phyloP scores from a whole-genome alignment of 352 stramenopile genomes.

The Thraustochytrium sp. region DNA sequence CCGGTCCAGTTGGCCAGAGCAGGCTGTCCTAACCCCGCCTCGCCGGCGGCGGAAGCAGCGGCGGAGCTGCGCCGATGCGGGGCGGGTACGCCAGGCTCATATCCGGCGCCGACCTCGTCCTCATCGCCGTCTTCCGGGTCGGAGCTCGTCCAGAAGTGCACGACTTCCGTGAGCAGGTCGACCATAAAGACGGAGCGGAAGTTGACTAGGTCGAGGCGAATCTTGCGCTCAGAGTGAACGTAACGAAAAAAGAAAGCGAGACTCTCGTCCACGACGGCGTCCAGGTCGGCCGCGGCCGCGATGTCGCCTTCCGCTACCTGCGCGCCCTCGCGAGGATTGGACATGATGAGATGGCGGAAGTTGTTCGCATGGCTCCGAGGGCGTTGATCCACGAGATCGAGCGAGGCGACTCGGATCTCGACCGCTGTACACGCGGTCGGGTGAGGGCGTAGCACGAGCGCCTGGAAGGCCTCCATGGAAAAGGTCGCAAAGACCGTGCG shows the following conservation, averaged over 20 bases:
- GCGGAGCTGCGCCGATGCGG: neutral
- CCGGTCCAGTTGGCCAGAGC: neutral
- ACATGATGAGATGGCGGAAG: neutral
- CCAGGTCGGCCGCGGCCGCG: neutral
- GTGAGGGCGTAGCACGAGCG: neutral
- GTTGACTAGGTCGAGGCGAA: neutral
- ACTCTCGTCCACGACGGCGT: neutral
- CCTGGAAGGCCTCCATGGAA: slow-evolving; percentile 8
- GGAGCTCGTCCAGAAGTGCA: slow-evolving; percentile 14
- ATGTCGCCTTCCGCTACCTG: neutral
- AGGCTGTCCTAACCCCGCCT: neutral
- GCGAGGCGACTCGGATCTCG: neutral
- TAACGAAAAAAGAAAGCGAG: slow-evolving; percentile 39
- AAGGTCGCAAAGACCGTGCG: neutral
- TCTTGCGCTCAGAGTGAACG: neutral
- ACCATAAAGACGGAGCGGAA: slow-evolving; percentile 23
- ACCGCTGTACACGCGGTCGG: neutral
- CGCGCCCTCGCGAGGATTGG: neutral
- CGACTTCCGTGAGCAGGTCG: neutral
- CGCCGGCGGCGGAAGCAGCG: neutral
- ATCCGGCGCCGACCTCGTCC: neutral
- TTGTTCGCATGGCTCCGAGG: neutral
- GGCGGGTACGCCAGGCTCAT: neutral
- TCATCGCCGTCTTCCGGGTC: neutral
- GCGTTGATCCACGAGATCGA: neutral